Evolutionary conservation across 805 yeast species (phyloP).

Genomic region (Candida tallmaniae): DNA sequence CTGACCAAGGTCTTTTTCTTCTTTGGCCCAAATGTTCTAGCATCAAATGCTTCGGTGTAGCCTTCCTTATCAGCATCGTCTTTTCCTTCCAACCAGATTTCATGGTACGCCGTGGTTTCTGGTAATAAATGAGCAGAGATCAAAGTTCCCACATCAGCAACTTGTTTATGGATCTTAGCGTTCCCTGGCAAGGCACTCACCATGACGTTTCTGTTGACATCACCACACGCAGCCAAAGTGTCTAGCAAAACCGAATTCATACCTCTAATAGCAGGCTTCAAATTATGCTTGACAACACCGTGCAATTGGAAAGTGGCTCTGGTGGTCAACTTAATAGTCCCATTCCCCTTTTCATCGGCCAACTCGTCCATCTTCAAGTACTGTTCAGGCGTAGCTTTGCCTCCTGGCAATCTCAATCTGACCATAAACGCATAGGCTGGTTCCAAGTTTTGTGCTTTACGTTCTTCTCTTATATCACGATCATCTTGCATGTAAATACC

Average conservation of each 20-base stretch:
- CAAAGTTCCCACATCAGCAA: constrained; percentile 54
- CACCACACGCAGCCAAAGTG: constrained; percentile 97
- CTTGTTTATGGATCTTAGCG: constrained; percentile 74
- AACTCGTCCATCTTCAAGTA: constrained; percentile 84
- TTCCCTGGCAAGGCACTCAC: constrained; percentile 84
- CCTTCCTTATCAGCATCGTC: constrained; percentile 67
- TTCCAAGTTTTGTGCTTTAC: constrained; percentile 88
- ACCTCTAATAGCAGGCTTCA: constrained; percentile 88
- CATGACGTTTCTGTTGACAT: constrained; percentile 95
- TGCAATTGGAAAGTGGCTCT: constrained; percentile 97
- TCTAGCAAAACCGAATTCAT: constrained; percentile 89
- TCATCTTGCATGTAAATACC: constrained; percentile 99
- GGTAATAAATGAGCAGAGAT: constrained; percentile 86
- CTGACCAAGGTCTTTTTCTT: constrained; percentile 81
- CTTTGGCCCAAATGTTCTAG: constrained; percentile 69
- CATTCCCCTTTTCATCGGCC: constrained; percentile 81
- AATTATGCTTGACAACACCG: constrained; percentile 85
- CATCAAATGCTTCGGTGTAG: constrained; percentile 61
- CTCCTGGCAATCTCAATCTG: constrained; percentile 93
- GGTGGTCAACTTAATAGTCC: constrained; percentile 89
- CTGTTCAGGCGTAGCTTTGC: constrained; percentile 80
- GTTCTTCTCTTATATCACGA: constrained; percentile 89
- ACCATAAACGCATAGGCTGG: constrained; percentile 98
- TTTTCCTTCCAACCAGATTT: constrained; percentile 89
- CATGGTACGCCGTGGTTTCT: constrained; percentile 91